phyloP scores from a whole-genome alignment of 2,329 filamentous ascomycete genomes.

The Huntiella omanensis region DNA sequence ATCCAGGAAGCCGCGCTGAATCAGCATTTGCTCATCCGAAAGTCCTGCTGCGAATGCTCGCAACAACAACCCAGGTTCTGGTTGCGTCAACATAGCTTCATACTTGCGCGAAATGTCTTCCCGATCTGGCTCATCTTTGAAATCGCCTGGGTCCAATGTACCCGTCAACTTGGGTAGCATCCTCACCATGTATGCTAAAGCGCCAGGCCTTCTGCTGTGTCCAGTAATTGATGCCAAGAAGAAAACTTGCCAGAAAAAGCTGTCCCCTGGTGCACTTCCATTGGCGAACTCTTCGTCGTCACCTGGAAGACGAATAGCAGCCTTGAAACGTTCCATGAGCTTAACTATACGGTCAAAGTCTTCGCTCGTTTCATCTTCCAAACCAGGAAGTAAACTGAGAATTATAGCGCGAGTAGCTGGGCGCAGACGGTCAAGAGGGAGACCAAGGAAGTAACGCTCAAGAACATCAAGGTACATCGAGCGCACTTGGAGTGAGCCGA shows the following conservation, averaged over 20 bases:
- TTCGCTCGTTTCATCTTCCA: slow-evolving; percentile 93
- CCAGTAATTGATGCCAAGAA: slow-evolving; percentile 88
- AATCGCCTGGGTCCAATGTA: slow-evolving; percentile 20
- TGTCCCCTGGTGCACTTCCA: slow-evolving; percentile 45
- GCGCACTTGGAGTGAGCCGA: slow-evolving; percentile 81
- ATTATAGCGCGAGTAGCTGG: slow-evolving; percentile 84
- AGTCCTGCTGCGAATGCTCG: slow-evolving; percentile 85
- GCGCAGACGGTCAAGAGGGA: slow-evolving; percentile 53
- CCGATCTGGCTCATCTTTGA: slow-evolving; percentile 14
- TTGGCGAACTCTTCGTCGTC: slow-evolving; percentile 25
- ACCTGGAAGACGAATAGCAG: slow-evolving; percentile 34
- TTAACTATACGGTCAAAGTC: slow-evolving; percentile 80
- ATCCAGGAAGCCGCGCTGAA: slow-evolving; percentile 87
- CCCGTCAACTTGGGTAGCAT: slow-evolving; percentile 51
- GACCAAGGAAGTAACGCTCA: slow-evolving; percentile 56
- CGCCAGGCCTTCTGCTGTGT: slow-evolving; percentile 64
- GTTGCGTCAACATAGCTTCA: slow-evolving; percentile 41
- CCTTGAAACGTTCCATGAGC: slow-evolving; percentile 61
- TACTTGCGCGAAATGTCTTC: not conserved
- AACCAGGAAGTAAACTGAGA: slow-evolving; percentile 68
- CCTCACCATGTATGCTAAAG: slow-evolving; percentile 67
- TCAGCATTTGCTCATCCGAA: slow-evolving; percentile 69
- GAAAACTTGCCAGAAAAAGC: slow-evolving; percentile 97
- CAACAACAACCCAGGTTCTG: slow-evolving; percentile 77
- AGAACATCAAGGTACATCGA: slow-evolving; percentile 70